phyloP scores from a whole-genome alignment of 2,329 filamentous ascomycete genomes.

The Neofusicoccum sp. region DNA sequence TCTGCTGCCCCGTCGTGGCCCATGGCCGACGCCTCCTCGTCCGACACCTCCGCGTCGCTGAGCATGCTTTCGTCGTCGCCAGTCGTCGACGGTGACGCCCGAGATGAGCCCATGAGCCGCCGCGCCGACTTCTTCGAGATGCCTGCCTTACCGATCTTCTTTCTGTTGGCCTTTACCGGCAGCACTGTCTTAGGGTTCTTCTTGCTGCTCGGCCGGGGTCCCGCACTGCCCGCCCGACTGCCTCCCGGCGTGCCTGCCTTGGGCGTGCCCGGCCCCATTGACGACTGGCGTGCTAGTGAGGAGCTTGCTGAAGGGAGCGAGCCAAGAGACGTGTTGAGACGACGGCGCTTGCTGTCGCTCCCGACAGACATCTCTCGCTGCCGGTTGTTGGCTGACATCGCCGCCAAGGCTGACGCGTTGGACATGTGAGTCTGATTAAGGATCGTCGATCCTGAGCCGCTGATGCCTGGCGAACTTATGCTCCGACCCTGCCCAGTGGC shows the following conservation, averaged over 20 bases:
- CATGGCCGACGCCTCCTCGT: slow-evolving; percentile 36
- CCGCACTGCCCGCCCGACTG: slow-evolving; percentile 58
- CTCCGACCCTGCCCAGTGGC: slow-evolving; percentile 23
- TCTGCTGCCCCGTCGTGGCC: slow-evolving; percentile 68
- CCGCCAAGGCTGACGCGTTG: slow-evolving; percentile 22
- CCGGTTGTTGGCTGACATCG: slow-evolving; percentile 22
- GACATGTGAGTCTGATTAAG: slow-evolving; percentile 13
- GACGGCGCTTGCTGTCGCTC: slow-evolving; percentile 58
- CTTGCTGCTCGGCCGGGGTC: slow-evolving; percentile 47
- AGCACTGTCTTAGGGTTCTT: slow-evolving; percentile 56
- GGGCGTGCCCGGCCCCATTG: slow-evolving; percentile 61
- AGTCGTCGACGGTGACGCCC: slow-evolving; percentile 43
- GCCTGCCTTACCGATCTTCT: slow-evolving; percentile 35
- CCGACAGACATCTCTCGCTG: slow-evolving; percentile 56
- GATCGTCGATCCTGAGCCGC: slow-evolving; percentile 4
- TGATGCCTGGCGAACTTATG: slow-evolving; percentile 1
- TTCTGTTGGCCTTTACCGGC: slow-evolving; percentile 49
- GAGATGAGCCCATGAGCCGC: slow-evolving; percentile 34
- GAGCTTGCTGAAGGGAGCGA: slow-evolving; percentile 53
- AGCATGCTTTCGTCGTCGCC: slow-evolving; percentile 54
- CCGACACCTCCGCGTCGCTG: slow-evolving; percentile 50
- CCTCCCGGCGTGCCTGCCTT: slow-evolving; percentile 53
- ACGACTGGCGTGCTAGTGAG: slow-evolving; percentile 56
- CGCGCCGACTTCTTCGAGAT: slow-evolving; percentile 33
- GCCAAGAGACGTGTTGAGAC: slow-evolving; percentile 53